These are phyloP conservation scores for Clarireedia hainanense DNA, from an alignment of 2,329 filamentous ascomycete species.

Conservation along the genomic window DNA sequence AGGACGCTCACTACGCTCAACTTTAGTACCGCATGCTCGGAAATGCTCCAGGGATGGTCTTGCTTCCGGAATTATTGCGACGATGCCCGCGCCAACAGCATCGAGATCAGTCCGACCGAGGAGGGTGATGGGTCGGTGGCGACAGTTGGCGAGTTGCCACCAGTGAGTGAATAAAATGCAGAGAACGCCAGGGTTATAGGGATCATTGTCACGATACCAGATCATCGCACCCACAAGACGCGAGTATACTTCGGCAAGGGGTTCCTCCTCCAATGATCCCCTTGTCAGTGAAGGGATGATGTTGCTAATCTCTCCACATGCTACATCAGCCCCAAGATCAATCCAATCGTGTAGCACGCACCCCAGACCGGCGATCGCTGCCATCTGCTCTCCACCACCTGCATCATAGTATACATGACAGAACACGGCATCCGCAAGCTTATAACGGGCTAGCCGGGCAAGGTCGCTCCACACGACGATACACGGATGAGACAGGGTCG, in stretches of 20 bases:
- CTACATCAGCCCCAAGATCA: neutral
- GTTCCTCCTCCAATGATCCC: neutral
- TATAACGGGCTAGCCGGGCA: neutral
- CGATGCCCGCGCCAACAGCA: neutral
- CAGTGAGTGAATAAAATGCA: neutral
- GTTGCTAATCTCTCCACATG: neutral
- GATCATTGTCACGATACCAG: conserved; percentile 3
- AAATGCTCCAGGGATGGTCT: neutral
- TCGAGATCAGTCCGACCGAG: neutral
- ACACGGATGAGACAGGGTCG: neutral
- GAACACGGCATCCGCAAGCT: neutral
- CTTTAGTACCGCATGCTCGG: neutral
- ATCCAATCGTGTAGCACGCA: neutral
- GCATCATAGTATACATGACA: neutral
- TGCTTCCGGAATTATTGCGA: neutral
- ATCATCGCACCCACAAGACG: neutral
- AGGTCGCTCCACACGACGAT: neutral
- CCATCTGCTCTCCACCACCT: neutral
- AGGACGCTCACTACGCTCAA: neutral
- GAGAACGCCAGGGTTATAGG: neutral
- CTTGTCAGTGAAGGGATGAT: neutral
- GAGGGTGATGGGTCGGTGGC: neutral
- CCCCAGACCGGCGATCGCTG: neutral
- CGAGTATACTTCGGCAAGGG: neutral
- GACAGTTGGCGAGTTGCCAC: conserved; percentile 2